phyloP scores from a whole-genome alignment of 768 basidiomycete species.

The Sarcomyxa edulis region DNA sequence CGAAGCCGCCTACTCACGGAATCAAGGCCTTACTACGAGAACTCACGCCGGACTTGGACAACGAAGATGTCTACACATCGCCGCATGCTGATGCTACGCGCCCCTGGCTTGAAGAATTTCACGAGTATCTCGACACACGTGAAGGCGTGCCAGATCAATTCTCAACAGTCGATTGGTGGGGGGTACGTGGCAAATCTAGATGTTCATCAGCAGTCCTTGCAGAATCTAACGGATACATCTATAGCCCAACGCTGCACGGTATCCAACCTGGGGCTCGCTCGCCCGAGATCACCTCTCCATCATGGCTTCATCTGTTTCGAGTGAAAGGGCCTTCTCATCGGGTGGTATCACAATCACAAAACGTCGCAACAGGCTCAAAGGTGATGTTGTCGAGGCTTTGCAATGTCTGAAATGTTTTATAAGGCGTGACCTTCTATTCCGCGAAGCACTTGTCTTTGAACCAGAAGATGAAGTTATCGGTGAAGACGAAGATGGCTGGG shows the following conservation, averaged over 20 bases:
- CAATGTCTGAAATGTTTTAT: slow-evolving; percentile 23
- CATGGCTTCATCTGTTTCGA: slow-evolving; percentile 33
- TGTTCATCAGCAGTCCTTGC: neutral
- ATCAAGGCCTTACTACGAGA: too few relatives aligned
- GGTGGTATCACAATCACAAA: slow-evolving; percentile 34
- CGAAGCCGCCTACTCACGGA: too few relatives aligned
- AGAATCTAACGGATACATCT: neutral
- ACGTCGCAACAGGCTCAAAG: slow-evolving; percentile 25
- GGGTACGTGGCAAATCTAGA: slow-evolving; percentile 20
- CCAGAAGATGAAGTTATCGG: slow-evolving; percentile 5
- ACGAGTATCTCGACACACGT: slow-evolving; percentile 14
- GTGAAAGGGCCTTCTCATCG: slow-evolving; percentile 33
- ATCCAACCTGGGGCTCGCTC: slow-evolving; percentile 29
- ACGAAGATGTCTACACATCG: too few relatives aligned
- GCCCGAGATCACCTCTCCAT: slow-evolving; percentile 31
- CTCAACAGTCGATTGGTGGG: slow-evolving; percentile 27
- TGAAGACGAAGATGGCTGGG: slow-evolving; percentile 8
- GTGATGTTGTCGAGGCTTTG: slow-evolving; percentile 28
- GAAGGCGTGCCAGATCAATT: slow-evolving; percentile 10
- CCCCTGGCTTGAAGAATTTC: slow-evolving; percentile 16
- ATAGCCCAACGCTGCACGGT: slow-evolving; percentile 18
- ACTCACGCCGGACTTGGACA: too few relatives aligned
- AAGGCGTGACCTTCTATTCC: slow-evolving; percentile 18
- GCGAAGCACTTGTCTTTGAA: slow-evolving; percentile 10
- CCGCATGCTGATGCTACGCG: slow-evolving; percentile 4